Conservation (phyloP, 1,284 basidiomycete genomes). For the Dichomitus squalens region DNA sequence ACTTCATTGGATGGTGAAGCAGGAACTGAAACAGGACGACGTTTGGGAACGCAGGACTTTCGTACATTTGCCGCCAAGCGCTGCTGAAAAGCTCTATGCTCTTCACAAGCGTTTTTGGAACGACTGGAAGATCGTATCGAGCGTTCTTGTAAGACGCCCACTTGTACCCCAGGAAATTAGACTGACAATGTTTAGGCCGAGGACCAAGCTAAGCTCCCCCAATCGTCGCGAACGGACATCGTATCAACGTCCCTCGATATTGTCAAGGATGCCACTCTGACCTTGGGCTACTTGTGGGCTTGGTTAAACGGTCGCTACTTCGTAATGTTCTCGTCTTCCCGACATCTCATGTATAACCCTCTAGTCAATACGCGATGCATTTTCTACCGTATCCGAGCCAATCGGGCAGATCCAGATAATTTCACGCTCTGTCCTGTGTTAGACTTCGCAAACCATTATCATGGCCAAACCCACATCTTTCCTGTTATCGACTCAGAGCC, state of each 20-base stretch:
- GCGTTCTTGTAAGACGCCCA: conserved; percentile 48
- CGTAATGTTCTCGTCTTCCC: conserved; percentile 9
- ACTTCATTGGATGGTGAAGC: conserved; percentile 65
- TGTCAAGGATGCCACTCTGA: conserved; percentile 4
- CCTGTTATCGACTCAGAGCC: conserved; percentile 43
- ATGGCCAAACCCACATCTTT: conserved; percentile 43
- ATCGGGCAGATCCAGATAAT: conserved; percentile 65
- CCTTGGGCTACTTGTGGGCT: conserved; percentile 70
- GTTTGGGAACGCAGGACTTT: conserved; percentile 37
- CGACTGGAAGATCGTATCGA: conserved; percentile 57
- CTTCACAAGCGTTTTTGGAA: conserved; percentile 49
- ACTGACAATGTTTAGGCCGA: conserved; percentile 14
- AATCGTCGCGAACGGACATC: conserved; percentile 10
- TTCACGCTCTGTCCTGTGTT: conserved; percentile 83
- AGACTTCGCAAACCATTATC: conserved; percentile 81
- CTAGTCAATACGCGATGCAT: conserved; percentile 88
- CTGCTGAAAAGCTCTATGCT: background rate
- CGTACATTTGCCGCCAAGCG: conserved; percentile 45
- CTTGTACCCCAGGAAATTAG: background rate
- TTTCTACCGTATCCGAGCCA: conserved; percentile 67
- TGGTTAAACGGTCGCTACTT: conserved; percentile 76
- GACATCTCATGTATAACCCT: conserved; percentile 9
- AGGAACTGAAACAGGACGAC: conserved; percentile 18
- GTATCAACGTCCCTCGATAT: background rate
- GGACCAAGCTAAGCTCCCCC: background rate